phyloP scores from a whole-genome alignment of 257 asterid species.

The Fraxinus quadrangulata region DNA sequence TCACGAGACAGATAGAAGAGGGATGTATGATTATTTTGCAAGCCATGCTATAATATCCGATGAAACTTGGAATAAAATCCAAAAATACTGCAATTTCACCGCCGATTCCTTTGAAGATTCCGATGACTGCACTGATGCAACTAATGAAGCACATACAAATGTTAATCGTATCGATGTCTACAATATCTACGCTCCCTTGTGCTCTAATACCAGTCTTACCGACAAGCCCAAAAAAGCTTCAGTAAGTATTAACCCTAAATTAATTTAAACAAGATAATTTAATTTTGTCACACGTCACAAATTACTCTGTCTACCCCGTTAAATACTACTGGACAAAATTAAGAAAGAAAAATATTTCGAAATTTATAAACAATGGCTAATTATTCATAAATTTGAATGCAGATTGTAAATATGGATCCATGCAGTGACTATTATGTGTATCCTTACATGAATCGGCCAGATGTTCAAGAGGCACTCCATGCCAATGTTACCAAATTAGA shows the following conservation, averaged over 20 bases:
- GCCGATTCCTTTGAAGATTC: constrained; percentile 29
- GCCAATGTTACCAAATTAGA: constrained; percentile 70
- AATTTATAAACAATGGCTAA: background rate
- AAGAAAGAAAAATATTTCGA: too few relatives aligned
- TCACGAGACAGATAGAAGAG: constrained; percentile 60
- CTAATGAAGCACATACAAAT: constrained; percentile 14
- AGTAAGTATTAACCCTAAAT: constrained; percentile 34
- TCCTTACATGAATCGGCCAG: constrained; percentile 67
- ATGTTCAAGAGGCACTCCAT: constrained; percentile 77
- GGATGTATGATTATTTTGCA: constrained; percentile 67
- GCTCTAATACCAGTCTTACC: constrained; percentile 49
- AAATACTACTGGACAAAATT: too few relatives aligned
- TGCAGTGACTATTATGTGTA: constrained; percentile 63
- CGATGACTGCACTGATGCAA: constrained; percentile 36
- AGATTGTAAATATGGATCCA: constrained; percentile 43
- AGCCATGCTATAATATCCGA: constrained; percentile 72
- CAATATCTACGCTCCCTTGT: constrained; percentile 70
- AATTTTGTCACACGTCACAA: background rate
- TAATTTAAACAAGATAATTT: background rate
- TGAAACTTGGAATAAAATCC: constrained; percentile 30
- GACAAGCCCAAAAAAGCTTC: constrained; percentile 46
- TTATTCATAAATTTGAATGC: background rate
- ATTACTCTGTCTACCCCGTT: too few relatives aligned
- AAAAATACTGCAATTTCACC: constrained; percentile 52
- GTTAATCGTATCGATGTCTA: constrained; percentile 44